These are phyloP conservation scores for Fusarium nodosum DNA, from an alignment of 2,329 filamentous ascomycete genomes.

Conservation along the genomic window DNA sequence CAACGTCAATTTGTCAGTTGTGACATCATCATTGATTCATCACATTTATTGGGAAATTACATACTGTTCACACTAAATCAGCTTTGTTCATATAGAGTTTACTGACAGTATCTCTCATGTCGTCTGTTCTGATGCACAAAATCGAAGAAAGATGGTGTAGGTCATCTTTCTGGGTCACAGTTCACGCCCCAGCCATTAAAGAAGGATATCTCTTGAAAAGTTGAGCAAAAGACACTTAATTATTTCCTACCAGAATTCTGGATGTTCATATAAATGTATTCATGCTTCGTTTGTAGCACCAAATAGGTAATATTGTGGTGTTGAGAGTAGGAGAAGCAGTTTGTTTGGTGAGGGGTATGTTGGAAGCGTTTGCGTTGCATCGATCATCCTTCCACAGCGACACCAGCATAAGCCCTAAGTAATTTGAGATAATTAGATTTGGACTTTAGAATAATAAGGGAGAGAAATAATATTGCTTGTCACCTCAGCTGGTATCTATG, in stretches of 20 bases:
- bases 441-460: neutral
- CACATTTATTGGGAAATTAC: neutral
- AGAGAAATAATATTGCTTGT: neutral
- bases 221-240: neutral
- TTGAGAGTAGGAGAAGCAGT: neutral
- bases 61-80: too few relatives aligned
- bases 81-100: too few relatives aligned
- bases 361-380: constrained; percentile 1
- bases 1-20: neutral
- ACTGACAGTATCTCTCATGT: neutral
- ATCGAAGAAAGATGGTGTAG: neutral
- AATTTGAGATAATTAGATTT: neutral
- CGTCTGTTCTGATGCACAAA: neutral
- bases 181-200: neutral
- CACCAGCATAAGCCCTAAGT: neutral
- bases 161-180: neutral
- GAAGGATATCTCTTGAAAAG: neutral
- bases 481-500: neutral
- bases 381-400: neutral
- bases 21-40: neutral
- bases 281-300: neutral
- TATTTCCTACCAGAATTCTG: neutral
- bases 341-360: constrained; percentile 5
- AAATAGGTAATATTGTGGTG: neutral
- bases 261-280: neutral